Base-by-base conservation (phyloP, 2,329 filamentous ascomycete genomes). In the Raffaelea ambrosiae region DNA sequence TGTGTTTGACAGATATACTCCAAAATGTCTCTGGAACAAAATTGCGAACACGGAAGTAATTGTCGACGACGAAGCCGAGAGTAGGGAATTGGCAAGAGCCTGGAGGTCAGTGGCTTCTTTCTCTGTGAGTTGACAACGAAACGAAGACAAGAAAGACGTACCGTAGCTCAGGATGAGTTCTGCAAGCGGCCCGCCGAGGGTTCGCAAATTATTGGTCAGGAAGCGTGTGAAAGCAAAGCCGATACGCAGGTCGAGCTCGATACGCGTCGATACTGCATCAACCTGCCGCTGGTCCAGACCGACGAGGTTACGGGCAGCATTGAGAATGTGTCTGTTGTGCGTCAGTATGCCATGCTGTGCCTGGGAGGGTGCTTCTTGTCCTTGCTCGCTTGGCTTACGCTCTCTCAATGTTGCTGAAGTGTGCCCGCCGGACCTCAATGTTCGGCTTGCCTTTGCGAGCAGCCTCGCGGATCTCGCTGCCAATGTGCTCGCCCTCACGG, bases 71-170 rank as follows among this genome's bases (percentile, higher is more conserved):
- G 55, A 98, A 98, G 0, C 93, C 93, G 5, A 98, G 73, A 0
- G 93, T 97, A 2, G 93, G 93, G 59, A 98, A 98, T 63, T 98
- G 93, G 56, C 93, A 98, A 4, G 90, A 95, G 14, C 79, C 87
- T 87, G 33, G 8, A 3, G n/a, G 10, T 29, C 9, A 33, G 33
- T 23, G 3, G 19, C 9, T 14, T 36, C 21, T 2, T 2, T 5
- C 36, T n/a, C 18, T 10, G 16, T 3, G 18, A 47, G 51, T 57
- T 33, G 58, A 52, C 2, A 36, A 18, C 3, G 23, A 19, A 29
- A 20, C 44, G 55, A 5, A 60, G 53, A 39, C 20, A 43, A 21
- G n/a, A 29, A 29, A 29, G 10, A 52, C 68, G 54, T 69, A 86
- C 88, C 89, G 60, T 96, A 95, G 63, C 88, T 95, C 44, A 95